Conservation (phyloP, 805 yeast species). For the Blastobotrys robertii region DNA sequence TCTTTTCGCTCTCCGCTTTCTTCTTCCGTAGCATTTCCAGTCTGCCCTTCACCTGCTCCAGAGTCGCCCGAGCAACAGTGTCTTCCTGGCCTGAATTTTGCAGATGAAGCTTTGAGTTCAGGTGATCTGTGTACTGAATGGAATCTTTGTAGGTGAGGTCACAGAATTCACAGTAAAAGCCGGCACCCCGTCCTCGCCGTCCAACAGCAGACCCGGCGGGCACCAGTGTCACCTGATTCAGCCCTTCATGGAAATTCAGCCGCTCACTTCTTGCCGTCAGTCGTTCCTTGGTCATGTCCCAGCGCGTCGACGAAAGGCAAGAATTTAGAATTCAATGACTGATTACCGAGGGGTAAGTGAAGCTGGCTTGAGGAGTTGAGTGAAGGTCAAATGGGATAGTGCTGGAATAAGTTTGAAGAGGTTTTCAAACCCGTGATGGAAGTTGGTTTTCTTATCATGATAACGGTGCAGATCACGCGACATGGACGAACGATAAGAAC, state of each 20-base stretch:
- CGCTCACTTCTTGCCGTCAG: conserved; percentile 19
- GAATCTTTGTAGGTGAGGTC: conserved; percentile 75
- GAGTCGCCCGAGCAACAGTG: conserved; percentile 33
- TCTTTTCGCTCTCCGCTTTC: conserved; percentile 13
- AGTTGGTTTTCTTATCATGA: too few species aligned
- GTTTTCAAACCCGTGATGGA: too few species aligned
- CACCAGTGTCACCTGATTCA: conserved; percentile 27
- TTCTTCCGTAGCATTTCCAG: conserved; percentile 28
- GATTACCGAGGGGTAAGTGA: conserved; percentile 22
- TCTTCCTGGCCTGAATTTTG: conserved; percentile 29
- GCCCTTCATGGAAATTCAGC: conserved; percentile 23
- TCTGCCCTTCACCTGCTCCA: conserved; percentile 38
- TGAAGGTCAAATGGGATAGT: too few species aligned
- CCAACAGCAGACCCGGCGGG: conserved; percentile 29
- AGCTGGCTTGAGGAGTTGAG: too few species aligned
- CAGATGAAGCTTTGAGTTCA: conserved; percentile 59
- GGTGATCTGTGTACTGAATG: conserved; percentile 71
- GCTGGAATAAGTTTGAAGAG: too few species aligned
- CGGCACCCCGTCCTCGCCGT: conserved; percentile 52
- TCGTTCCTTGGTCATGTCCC: background rate
- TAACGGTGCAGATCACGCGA: too few species aligned
- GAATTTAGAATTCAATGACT: conserved; percentile 5
- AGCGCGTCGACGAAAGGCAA: background rate
- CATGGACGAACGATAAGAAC: too few species aligned
- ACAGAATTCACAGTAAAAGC: conserved; percentile 79